A percentile compares a stretch with the other conserved stretches of the same genome.
phyloP scores from a whole-genome alignment of 148 eudicot genomes.

The Drosera capensis region DNA sequence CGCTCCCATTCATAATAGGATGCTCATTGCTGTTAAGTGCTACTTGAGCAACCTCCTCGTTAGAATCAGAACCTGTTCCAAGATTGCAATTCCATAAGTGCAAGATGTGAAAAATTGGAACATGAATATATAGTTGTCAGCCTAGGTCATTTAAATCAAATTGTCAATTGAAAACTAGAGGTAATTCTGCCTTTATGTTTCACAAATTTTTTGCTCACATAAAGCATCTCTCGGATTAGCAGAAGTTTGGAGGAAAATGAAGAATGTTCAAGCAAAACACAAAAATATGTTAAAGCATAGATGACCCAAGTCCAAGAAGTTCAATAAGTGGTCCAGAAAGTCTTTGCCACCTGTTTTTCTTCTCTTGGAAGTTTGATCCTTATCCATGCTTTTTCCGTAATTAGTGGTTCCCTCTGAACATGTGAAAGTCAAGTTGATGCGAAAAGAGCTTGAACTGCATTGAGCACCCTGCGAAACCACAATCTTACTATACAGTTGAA shows the following conservation, averaged over 20 bases:
- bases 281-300: not conserved
- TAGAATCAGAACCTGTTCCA: slow-evolving; percentile 15
- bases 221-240: no score
- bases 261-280: not conserved
- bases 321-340: not conserved
- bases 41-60: slow-evolving; percentile 4
- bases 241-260: no score
- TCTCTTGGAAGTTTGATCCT: slow-evolving; percentile 41
- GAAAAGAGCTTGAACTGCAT: slow-evolving; percentile 43
- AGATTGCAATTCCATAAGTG: not conserved
- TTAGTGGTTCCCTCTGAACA: slow-evolving; percentile 18
- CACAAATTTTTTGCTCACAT: no score
- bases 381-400: slow-evolving; percentile 15
- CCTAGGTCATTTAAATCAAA: not conserved
- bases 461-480: slow-evolving; percentile 40
- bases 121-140: not conserved
- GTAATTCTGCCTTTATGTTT: not conserved
- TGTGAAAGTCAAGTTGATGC: slow-evolving; percentile 60
- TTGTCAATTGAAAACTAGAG: not conserved
- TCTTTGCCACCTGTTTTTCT: slow-evolving; percentile 58
- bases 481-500: slow-evolving; percentile 6
- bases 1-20: slow-evolving; percentile 16
- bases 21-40: slow-evolving; percentile 4
- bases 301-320: not conserved
- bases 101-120: not conserved